Evolutionary conservation across 108 stramenopile species (phyloP).

Genomic region (Stephanodiscus minutulus): DNA sequence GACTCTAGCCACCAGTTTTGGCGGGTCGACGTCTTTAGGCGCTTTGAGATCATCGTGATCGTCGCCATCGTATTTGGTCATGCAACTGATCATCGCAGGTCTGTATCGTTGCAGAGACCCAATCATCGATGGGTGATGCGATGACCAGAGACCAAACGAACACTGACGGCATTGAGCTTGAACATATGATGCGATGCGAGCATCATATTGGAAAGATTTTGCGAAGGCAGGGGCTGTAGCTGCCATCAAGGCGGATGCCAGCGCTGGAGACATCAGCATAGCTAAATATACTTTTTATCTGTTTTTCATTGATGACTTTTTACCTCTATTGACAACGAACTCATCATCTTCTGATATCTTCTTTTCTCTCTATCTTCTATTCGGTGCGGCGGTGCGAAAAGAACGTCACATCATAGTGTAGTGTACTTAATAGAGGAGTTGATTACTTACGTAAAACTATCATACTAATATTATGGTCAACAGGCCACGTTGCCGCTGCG

Average conservation of each 20-base stretch:
- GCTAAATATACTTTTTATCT: no score
- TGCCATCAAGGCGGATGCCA: slow-evolving; percentile 5
- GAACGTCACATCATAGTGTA: no score
- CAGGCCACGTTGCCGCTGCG: no score
- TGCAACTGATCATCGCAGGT: slow-evolving; percentile 6
- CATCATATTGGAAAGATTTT: neutral
- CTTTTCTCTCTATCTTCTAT: no score
- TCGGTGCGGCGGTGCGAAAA: no score
- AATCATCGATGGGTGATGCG: neutral
- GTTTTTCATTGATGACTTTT: no score
- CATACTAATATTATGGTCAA: no score
- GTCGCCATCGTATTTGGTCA: neutral
- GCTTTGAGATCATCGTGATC: neutral
- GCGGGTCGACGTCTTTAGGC: neutral
- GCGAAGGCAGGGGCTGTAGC: neutral
- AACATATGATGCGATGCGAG: neutral
- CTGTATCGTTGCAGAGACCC: neutral
- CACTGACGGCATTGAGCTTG: slow-evolving; percentile 6
- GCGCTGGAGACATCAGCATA: neutral
- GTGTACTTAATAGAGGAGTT: no score
- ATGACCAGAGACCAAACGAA: neutral
- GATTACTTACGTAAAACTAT: no score
- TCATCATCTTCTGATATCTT: no score
- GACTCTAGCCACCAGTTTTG: neutral
- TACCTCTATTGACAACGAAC: no score